These are phyloP conservation scores for Microsporum audouinii DNA, from an alignment of 2,329 filamentous ascomycete genomes.

Conservation along the genomic window DNA sequence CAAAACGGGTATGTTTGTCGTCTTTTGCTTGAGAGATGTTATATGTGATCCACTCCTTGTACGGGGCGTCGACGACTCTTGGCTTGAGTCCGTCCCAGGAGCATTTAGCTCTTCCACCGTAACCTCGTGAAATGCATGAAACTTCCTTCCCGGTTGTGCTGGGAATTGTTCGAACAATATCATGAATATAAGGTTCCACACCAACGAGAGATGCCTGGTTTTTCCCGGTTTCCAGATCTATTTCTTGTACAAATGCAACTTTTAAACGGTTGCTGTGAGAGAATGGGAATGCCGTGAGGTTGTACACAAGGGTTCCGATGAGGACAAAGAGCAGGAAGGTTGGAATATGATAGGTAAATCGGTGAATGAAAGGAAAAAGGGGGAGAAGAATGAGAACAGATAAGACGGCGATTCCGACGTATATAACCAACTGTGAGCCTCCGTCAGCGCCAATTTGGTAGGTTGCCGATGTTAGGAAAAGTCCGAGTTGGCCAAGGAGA, in stretches of 20 bases:
- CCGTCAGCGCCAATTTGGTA: slow-evolving; percentile 80
- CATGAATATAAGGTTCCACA: slow-evolving; percentile 53
- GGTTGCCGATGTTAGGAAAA: slow-evolving; percentile 60
- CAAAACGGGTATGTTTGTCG: slow-evolving; percentile 46
- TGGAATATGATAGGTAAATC: slow-evolving; percentile 72
- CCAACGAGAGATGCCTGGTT: slow-evolving; percentile 61
- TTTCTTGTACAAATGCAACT: slow-evolving; percentile 70
- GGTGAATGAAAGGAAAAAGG: slow-evolving; percentile 71
- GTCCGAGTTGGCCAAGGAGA: slow-evolving; percentile 61
- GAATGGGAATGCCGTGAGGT: slow-evolving; percentile 79
- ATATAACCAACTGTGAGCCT: slow-evolving; percentile 57
- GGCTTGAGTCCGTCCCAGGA: slow-evolving; percentile 59
- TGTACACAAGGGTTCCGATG: slow-evolving; percentile 68
- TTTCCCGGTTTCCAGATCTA: slow-evolving; percentile 62
- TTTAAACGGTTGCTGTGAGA: slow-evolving; percentile 69
- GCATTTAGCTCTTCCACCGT: slow-evolving; percentile 46
- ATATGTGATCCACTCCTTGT: slow-evolving; percentile 54
- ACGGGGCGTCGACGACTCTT: slow-evolving; percentile 44
- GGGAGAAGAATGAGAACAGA: slow-evolving; percentile 65
- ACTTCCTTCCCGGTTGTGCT: slow-evolving; percentile 54
- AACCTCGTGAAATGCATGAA: slow-evolving; percentile 38
- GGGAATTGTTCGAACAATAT: slow-evolving; percentile 58
- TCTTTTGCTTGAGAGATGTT: slow-evolving; percentile 42
- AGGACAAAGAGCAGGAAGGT: slow-evolving; percentile 63
- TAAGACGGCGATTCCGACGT: slow-evolving; percentile 56